Conservation (phyloP, 495 filamentous ascomycete species). For the Aspergillus bertholletiae region DNA sequence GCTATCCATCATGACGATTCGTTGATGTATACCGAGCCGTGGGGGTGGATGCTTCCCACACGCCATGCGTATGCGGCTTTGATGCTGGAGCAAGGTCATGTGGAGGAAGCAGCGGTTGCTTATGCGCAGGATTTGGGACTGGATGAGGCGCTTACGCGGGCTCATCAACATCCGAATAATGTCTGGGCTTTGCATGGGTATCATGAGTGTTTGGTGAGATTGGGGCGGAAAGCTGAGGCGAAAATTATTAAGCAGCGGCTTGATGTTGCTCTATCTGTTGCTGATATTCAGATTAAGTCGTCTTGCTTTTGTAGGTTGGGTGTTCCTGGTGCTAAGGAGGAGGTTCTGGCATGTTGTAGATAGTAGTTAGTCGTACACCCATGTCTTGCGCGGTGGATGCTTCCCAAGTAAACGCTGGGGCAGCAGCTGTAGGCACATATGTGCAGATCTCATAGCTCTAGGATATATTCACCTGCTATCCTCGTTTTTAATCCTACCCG, state of each 20-base stretch:
- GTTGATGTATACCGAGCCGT: slow-evolving; percentile 61
- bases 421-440: too few relatives aligned
- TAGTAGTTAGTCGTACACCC: not conserved
- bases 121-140: slow-evolving; percentile 60
- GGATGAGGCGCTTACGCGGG: slow-evolving; percentile 46
- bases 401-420: too few relatives aligned
- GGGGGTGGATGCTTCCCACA: slow-evolving; percentile 65
- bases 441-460: too few relatives aligned
- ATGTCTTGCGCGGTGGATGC: too few relatives aligned
- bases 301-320: slow-evolving; percentile 56
- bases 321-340: not conserved
- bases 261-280: slow-evolving; percentile 44
- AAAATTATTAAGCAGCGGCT: slow-evolving; percentile 45
- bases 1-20: slow-evolving; percentile 48
- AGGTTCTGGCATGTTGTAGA: not conserved
- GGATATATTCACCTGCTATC: too few relatives aligned
- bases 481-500: too few relatives aligned
- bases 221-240: slow-evolving; percentile 47
- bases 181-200: slow-evolving; percentile 64
- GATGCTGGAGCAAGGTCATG: slow-evolving; percentile 53
- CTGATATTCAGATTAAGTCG: slow-evolving; percentile 52
- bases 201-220: slow-evolving; percentile 54
- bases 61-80: slow-evolving; percentile 61
- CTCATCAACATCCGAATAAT: slow-evolving; percentile 59
- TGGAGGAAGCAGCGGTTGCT: slow-evolving; percentile 47